phyloP scores from a whole-genome alignment of 129 eudicot species.

The Mikania micrantha region DNA sequence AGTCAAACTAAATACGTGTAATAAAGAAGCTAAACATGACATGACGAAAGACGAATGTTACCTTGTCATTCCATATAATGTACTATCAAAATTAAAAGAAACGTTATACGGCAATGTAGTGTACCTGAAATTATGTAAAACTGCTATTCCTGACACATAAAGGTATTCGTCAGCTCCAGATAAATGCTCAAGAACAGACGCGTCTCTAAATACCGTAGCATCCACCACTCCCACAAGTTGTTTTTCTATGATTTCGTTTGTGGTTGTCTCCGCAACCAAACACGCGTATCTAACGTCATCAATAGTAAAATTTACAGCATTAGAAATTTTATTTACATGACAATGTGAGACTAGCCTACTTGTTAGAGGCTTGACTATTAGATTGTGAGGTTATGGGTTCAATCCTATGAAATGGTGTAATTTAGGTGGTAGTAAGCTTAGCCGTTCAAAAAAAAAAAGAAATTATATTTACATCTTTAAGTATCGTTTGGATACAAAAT shows the following conservation, averaged over 20 bases:
- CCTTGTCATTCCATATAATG: not conserved
- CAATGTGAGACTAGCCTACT: too few species aligned
- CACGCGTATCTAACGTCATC: conserved; percentile 72
- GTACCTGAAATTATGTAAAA: conserved; percentile 66
- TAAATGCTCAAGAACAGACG: conserved; percentile 57
- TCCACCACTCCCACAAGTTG: conserved; percentile 80
- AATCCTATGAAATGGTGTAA: too few species aligned
- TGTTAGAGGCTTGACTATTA: too few species aligned
- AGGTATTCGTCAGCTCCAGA: conserved; percentile 65
- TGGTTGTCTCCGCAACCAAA: conserved; percentile 60
- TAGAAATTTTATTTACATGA: too few species aligned
- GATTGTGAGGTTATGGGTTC: too few species aligned
- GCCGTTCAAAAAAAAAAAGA: too few species aligned
- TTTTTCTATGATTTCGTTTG: not conserved
- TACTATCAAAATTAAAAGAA: too few species aligned
- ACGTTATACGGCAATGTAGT: not conserved
- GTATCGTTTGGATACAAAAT: too few species aligned
- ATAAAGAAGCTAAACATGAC: not conserved
- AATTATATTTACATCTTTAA: too few species aligned
- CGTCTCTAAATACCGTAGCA: conserved; percentile 52
- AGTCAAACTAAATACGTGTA: not conserved
- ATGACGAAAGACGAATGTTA: too few species aligned
- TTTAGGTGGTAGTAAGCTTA: too few species aligned
- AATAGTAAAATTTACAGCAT: not conserved
- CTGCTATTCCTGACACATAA: conserved; percentile 94